A percentile compares a stretch with the other conserved stretches of the same genome.
phyloP scores from a whole-genome alignment of 208 protist genomes.

The Angomonas ambiguus region DNA sequence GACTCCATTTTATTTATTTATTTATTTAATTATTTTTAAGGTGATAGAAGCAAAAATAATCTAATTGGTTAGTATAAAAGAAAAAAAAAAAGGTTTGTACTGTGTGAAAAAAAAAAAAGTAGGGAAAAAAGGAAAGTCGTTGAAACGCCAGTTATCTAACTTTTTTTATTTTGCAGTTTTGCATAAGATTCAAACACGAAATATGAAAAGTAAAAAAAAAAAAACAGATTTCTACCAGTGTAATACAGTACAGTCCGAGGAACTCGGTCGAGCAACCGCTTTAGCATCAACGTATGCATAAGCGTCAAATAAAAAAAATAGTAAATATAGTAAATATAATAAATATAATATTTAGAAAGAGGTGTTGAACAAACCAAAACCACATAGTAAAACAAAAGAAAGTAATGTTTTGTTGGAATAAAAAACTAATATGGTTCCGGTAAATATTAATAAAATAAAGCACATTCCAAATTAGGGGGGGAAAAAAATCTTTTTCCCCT shows the following conservation, averaged over 20 bases:
- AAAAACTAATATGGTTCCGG: too few relatives aligned
- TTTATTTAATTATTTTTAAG: too few relatives aligned
- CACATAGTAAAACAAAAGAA: background rate
- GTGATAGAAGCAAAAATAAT: too few relatives aligned
- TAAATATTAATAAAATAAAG: slow-evolving; percentile 6
- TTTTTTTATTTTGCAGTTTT: too few relatives aligned
- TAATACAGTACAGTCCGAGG: background rate
- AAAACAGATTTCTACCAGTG: background rate
- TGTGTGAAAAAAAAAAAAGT: slow-evolving; percentile 8
- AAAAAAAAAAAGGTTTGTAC: slow-evolving; percentile 15
- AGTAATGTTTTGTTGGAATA: too few relatives aligned
- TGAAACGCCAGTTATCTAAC: background rate
- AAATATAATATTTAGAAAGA: slow-evolving; percentile 6
- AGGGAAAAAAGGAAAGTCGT: slow-evolving; percentile 8
- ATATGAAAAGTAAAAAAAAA: slow-evolving; percentile 2
- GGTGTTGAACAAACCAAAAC: slow-evolving; percentile 6
- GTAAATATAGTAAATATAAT: slow-evolving; percentile 12
- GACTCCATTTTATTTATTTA: slow-evolving; percentile 31
- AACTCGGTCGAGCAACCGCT: too few relatives aligned
- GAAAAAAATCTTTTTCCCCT: too few relatives aligned
- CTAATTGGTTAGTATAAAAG: too few relatives aligned
- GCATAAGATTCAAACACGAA: slow-evolving; percentile 15
- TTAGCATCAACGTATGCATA: too few relatives aligned
- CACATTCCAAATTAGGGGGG: background rate
- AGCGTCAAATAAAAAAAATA: slow-evolving; percentile 7